Evolutionary conservation across 805 yeast species (phyloP).

Genomic region (Ogataea neopini): DNA sequence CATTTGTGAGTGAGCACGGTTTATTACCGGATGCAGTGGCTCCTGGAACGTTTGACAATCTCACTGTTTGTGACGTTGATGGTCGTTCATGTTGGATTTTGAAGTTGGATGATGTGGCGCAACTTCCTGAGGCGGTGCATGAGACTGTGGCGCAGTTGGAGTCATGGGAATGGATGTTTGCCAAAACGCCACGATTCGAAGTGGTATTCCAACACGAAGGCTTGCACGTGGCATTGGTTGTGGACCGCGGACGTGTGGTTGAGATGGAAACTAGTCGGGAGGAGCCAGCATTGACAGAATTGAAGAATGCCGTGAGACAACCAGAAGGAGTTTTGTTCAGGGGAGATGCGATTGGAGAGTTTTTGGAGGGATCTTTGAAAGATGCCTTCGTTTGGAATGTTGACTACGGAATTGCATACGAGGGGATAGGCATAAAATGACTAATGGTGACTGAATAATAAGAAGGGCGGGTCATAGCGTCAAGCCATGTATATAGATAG

Average conservation of each 20-base stretch:
- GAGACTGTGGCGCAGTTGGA: conserved; percentile 43
- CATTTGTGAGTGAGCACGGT: conserved; percentile 37
- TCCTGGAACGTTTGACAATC: conserved; percentile 17
- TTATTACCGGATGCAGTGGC: conserved; percentile 11
- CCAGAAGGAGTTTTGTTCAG: conserved; percentile 20
- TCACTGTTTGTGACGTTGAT: conserved; percentile 7
- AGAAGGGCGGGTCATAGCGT: too few species aligned
- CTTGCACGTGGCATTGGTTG: conserved; percentile 36
- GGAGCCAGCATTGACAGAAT: conserved; percentile 17
- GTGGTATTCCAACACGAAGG: conserved; percentile 44
- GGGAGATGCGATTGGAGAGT: conserved; percentile 18
- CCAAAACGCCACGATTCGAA: conserved; percentile 73
- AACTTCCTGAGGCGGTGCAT: conserved; percentile 41
- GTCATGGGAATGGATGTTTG: conserved; percentile 75
- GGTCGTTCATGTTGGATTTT: conserved; percentile 23
- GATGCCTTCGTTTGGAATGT: conserved; percentile 30
- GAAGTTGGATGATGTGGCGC: conserved; percentile 25
- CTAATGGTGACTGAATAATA: too few species aligned
- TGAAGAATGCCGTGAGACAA: conserved; percentile 13
- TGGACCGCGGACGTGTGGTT: conserved; percentile 50
- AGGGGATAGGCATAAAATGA: background rate
- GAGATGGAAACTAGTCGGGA: conserved; percentile 14
- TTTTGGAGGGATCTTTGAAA: conserved; percentile 18
- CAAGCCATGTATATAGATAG: too few species aligned
- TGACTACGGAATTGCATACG: conserved; percentile 26